These are phyloP conservation scores for Lipomyces kockii DNA, from an alignment of 805 yeast species.

Conservation along the genomic window DNA sequence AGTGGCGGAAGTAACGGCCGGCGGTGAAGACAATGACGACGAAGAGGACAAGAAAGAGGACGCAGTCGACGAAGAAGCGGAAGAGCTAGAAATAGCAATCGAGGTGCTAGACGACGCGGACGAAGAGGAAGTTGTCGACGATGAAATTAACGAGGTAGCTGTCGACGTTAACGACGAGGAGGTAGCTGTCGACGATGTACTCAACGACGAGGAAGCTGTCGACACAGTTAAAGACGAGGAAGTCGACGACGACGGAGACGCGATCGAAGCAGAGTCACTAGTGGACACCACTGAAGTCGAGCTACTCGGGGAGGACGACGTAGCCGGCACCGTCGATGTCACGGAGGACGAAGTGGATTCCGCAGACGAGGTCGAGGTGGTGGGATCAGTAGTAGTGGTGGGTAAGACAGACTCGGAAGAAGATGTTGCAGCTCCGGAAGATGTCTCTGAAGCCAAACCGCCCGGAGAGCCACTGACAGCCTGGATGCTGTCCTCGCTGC, in stretches of 20 bases:
- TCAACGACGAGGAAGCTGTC: slow-evolving; percentile 11
- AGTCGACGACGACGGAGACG: slow-evolving; percentile 27
- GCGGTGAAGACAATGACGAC: neutral
- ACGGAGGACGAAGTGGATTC: slow-evolving; percentile 32
- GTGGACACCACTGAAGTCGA: slow-evolving; percentile 1
- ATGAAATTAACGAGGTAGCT: neutral
- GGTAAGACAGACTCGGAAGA: slow-evolving; percentile 16
- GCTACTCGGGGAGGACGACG: slow-evolving; percentile 19
- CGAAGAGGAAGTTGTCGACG: neutral
- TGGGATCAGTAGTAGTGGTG: slow-evolving; percentile 8
- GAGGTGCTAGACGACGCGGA: neutral
- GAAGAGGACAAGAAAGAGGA: neutral
- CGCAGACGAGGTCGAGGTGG: slow-evolving; percentile 31
- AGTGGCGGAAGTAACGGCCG: slow-evolving; percentile 11
- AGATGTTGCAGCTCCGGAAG: slow-evolving; percentile 26
- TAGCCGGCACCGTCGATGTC: slow-evolving; percentile 12
- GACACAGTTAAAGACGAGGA: slow-evolving; percentile 10
- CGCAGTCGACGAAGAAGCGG: neutral
- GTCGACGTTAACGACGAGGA: slow-evolving; percentile 4
- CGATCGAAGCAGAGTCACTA: slow-evolving; percentile 14
- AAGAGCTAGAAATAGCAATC: neutral
- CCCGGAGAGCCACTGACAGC: slow-evolving; percentile 56
- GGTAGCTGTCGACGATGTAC: neutral
- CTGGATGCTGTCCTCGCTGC: slow-evolving; percentile 49
- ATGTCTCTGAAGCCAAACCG: slow-evolving; percentile 48